These are phyloP conservation scores for Mrakia frigida DNA, from an alignment of 768 basidiomycete species.

Conservation along the genomic window DNA sequence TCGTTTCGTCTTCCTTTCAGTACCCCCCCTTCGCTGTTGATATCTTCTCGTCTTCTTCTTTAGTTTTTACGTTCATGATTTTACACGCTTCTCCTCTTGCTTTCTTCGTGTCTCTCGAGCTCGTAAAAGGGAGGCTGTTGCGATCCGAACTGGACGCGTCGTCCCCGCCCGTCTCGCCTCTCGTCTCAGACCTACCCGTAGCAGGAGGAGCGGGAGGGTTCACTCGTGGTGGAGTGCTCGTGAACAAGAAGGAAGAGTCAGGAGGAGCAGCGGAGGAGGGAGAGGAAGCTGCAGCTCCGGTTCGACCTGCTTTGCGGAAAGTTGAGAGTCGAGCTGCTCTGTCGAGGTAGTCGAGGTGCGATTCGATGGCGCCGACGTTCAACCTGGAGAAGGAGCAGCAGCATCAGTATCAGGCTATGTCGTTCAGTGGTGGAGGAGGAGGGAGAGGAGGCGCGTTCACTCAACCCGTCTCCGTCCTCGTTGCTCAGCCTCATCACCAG, in stretches of 20 bases:
- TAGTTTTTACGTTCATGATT: conserved; percentile 4
- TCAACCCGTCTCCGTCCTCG: not conserved
- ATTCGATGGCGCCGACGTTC: not conserved
- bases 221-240: too few species aligned
- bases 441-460: too few species aligned
- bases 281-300: too few species aligned
- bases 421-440: too few species aligned
- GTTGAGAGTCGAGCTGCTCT: too few species aligned
- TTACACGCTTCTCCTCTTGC: not conserved
- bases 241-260: too few species aligned
- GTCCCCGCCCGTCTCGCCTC: too few species aligned
- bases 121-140: not conserved
- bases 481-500: not conserved
- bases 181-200: not conserved
- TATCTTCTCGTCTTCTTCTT: not conserved
- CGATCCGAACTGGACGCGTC: not conserved
- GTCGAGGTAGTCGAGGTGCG: conserved; percentile 3
- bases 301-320: too few species aligned
- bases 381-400: not conserved
- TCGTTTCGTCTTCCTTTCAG: not conserved
- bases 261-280: too few species aligned
- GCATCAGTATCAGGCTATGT: not conserved
- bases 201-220: too few species aligned
- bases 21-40: conserved; percentile 4
- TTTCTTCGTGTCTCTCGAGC: not conserved